Evolutionary conservation across 208 protist species (phyloP), one percentile per base, ranked within the genome.

Genomic region (Herpetomonas samuelpessoai): DNA sequence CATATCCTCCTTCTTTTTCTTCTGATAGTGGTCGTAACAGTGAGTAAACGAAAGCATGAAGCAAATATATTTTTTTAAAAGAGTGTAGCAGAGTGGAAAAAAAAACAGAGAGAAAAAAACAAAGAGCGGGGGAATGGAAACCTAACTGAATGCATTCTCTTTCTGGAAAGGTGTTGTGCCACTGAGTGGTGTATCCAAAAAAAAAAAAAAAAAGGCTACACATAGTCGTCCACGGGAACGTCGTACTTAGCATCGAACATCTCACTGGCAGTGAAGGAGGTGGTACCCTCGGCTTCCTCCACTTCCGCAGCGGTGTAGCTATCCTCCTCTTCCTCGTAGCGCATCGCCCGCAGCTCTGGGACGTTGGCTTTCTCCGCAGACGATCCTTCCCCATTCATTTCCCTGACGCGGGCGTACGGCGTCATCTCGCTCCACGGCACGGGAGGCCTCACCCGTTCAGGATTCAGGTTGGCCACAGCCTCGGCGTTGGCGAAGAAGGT

Each of bases 401-500:
- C 35, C 35, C 35, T 41, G 6, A 14, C 35, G 35, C 35, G 35
- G 35, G 6, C 35, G 35, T 18, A 41, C 9, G 35, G 9, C 9
- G 9, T 18, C 35, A 41, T 41, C 9, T 41, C 35, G 35, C 9
- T 14, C 35, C 6, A 14, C 48, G 9, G 54, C 19, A 24, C 58
- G 48, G 26, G 21, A 50, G 25, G 52, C 62, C 26, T 3, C 2
- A 18, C 30, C 26, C 12, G 16, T 19, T 22, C 2, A 30, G 44
- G 7, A 22, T 45, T 45, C 14, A 0, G 19, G 24, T 2, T 2
- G 28, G 24, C 9, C 7, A 60, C 27, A 47, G 62, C 70, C 46
- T 76, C 70, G 3, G 21, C 47, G 19, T 71, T 76, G 18, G 62
- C 70, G 26, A 76, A 66, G 4, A 63, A 18, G 2, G 47, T 2